Base-by-base conservation (phyloP, 345 rosid species). In the Gossypium herbaceum region DNA sequence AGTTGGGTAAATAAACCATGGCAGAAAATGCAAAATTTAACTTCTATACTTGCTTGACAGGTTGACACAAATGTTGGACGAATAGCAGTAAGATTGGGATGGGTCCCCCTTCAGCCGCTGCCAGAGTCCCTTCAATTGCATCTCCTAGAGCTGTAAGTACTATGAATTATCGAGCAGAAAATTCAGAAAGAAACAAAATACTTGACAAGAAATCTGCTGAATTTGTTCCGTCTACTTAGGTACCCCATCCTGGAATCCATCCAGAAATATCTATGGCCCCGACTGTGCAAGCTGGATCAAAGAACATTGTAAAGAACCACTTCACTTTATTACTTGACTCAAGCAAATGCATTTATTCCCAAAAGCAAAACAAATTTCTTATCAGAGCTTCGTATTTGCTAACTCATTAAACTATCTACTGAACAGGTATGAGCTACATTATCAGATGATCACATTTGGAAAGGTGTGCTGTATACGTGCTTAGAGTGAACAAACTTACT, bases 11-110 rank as follows among this genome's bases (percentile, higher is more conserved):
- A 12, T 61, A 54, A 54, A 72, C 17, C 66, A 29, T 60, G 67
- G 68, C 20, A 75, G 29, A 75, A 12, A 45, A 69, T 66, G 63
- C 61, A 71, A 62, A 62, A 81, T 70, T 61, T 65, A 81, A 67
- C 39, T 61, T 57, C 50, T 54, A 41, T 19, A 9, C 70, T 57
- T 62, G 76, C 56, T 56, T 83, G 67, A 76, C 82, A 96, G 99
- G 99, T 96, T 74, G 99, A 96, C 89, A 96, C 98, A 11, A 96
- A 96, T 85, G 99, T 96, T 77, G 99, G 99, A 16, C 91, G 98
- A 9, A 96, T 96, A 78, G 98, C 98, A 11, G 99, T 96, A 73
- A 85, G 99, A 76, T 84, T 96, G 39, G 99, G 99, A 79, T 96
- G 99, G 99, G 99, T 96, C 63, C 99, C 99, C 2, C 89, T 96